Conservation (phyloP, 495 filamentous ascomycete species). For the Penicillium manginii region DNA sequence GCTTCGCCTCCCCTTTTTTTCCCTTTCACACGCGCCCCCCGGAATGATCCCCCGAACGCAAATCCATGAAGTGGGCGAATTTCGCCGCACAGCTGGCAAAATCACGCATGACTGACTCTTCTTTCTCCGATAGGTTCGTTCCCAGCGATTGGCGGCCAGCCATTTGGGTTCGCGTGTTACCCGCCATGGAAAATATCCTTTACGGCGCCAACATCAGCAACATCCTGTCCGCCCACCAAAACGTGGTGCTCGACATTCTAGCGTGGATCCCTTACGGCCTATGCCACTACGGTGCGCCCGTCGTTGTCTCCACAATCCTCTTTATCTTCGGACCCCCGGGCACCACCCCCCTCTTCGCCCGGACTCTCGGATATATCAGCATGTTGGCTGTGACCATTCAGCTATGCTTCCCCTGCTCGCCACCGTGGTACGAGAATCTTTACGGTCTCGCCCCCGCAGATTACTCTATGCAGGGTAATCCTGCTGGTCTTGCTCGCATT, state of each 20-base stretch:
- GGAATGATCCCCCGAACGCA: conserved; percentile 9
- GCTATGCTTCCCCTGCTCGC: conserved; percentile 87
- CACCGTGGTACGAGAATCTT: conserved; percentile 92
- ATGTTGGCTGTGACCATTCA: conserved; percentile 83
- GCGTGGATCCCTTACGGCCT: conserved; percentile 95
- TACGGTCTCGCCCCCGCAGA: conserved; percentile 89
- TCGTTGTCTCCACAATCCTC: conserved; percentile 72
- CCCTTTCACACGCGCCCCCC: background rate
- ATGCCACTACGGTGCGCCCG: conserved; percentile 82
- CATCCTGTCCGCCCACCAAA: conserved; percentile 86
- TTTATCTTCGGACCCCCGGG: conserved; percentile 89
- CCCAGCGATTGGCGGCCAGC: conserved; percentile 81
- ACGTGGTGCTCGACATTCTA: conserved; percentile 77
- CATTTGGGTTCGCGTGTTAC: conserved; percentile 93
- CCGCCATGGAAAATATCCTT: conserved; percentile 94
- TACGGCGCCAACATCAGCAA: conserved; percentile 96
- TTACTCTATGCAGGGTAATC: conserved; percentile 85
- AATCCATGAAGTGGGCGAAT: background rate
- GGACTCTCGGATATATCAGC: conserved; percentile 90
- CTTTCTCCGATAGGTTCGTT: conserved; percentile 65
- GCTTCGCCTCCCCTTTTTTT: conserved; percentile 8
- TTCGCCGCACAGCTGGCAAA: background rate
- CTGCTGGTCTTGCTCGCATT: conserved; percentile 85
- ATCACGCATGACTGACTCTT: conserved; percentile 21
- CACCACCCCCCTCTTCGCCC: conserved; percentile 80